A percentile compares a stretch with the other conserved stretches of the same genome.
phyloP scores from a whole-genome alignment of 2,329 filamentous ascomycete species.

The Apiospora koreana region DNA sequence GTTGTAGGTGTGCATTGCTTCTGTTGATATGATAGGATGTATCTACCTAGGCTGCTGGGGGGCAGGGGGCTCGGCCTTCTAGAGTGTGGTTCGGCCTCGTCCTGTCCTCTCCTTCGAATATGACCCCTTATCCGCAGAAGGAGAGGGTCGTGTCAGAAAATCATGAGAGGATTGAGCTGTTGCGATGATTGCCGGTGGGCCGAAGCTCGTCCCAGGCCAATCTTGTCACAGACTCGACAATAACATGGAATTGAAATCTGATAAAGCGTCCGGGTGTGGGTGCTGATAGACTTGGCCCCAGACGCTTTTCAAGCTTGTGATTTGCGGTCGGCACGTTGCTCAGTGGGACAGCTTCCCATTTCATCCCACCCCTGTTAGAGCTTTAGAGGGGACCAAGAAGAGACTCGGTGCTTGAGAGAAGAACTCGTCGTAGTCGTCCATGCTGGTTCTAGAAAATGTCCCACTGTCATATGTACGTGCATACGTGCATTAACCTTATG shows the following conservation, averaged over 20 bases:
- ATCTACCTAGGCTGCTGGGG: too few species aligned
- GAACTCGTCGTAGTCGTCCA: background rate
- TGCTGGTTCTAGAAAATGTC: background rate
- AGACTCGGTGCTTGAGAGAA: too few species aligned
- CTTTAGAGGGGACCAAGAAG: background rate
- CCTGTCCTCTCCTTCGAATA: background rate
- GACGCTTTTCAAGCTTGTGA: background rate
- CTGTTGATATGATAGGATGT: background rate
- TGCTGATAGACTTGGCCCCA: background rate
- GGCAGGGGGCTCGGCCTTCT: too few species aligned
- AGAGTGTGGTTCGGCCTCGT: background rate
- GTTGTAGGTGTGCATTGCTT: background rate
- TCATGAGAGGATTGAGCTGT: background rate
- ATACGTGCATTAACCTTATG: conserved; percentile 8
- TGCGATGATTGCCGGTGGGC: background rate
- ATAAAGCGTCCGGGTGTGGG: background rate
- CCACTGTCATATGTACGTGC: conserved; percentile 1
- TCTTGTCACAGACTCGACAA: background rate
- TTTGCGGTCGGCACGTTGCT: background rate
- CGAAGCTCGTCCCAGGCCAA: background rate
- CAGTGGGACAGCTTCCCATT: background rate
- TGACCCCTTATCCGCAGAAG: background rate
- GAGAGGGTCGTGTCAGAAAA: background rate
- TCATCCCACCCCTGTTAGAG: background rate
- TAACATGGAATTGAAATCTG: background rate